Percentiles rank a stretch among this genome's conserved stretches.
phyloP scores from a whole-genome alignment of 73 alveolate species.

The Breviolum minutum region DNA sequence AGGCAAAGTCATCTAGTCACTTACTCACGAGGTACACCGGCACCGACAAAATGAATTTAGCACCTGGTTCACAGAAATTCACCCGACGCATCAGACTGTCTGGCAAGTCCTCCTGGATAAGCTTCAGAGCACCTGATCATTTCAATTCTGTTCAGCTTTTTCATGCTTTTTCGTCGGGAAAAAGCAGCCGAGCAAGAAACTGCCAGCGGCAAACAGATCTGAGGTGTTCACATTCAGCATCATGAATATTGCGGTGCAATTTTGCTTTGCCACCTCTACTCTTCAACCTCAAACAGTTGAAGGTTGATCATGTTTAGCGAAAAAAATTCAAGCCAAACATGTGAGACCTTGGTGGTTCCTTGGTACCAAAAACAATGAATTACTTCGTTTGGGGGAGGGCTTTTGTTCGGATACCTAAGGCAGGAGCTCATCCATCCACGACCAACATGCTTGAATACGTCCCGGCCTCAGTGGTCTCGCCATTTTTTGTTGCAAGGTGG shows the following conservation, averaged over 20 bases:
- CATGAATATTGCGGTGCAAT: slow-evolving; percentile 72
- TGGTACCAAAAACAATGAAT: background rate
- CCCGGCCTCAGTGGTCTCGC: slow-evolving; percentile 48
- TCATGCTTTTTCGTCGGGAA: background rate
- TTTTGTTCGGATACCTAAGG: background rate
- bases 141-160: background rate
- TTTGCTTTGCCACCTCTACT: slow-evolving; percentile 74
- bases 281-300: slow-evolving; percentile 15
- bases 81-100: background rate
- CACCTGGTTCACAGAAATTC: background rate
- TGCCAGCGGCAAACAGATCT: background rate
- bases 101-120: slow-evolving; percentile 35
- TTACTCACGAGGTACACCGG: background rate
- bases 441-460: slow-evolving; percentile 77
- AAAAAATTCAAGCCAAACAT: background rate
- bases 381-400: background rate
- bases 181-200: background rate
- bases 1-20: background rate
- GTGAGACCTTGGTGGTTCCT: too few relatives aligned
- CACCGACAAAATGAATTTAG: background rate
- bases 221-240: slow-evolving; percentile 17
- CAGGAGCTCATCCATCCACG: slow-evolving; percentile 83
- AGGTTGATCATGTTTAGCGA: too few relatives aligned
- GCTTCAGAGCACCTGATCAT: slow-evolving; percentile 58
- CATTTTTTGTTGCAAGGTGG: background rate